phyloP scores from a whole-genome alignment of 1,284 basidiomycete species.

The Mycosarcoma mackinlayi region DNA sequence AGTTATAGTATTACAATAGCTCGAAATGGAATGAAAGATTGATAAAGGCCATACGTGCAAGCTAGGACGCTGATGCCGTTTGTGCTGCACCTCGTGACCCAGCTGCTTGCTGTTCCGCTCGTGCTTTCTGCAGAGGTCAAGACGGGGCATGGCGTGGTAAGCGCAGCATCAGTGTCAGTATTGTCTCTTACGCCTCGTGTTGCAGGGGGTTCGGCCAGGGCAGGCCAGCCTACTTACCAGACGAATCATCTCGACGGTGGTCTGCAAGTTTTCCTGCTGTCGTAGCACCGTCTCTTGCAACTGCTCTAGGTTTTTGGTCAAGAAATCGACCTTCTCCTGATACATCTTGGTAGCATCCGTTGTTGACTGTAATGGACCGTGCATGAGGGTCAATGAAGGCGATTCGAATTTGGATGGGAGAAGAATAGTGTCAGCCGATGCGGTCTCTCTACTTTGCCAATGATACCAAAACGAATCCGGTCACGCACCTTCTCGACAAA shows the following conservation, averaged over 20 bases:
- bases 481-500: conserved; percentile 88
- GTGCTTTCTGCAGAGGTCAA: conserved; percentile 30
- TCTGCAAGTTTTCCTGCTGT: conserved; percentile 66
- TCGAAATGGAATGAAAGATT: not conserved
- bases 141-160: not conserved
- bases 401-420: not conserved
- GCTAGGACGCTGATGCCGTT: conserved; percentile 13
- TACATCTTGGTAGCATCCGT: conserved; percentile 61
- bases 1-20: conserved; percentile 4
- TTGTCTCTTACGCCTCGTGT: too few species aligned
- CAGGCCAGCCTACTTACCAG: conserved; percentile 50
- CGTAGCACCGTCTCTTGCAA: conserved; percentile 64
- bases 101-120: conserved; percentile 35
- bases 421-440: not conserved
- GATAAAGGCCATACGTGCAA: too few species aligned
- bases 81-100: conserved; percentile 17
- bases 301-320: conserved; percentile 63
- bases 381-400: not conserved
- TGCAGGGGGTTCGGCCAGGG: too few species aligned
- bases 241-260: conserved; percentile 61
- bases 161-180: not conserved
- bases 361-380: conserved; percentile 38
- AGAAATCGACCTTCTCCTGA: conserved; percentile 59
- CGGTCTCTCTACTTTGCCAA: too few species aligned
- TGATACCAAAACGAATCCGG: too few species aligned